Conservation (phyloP, 345 rosid genomes). For the Turritis glabra region DNA sequence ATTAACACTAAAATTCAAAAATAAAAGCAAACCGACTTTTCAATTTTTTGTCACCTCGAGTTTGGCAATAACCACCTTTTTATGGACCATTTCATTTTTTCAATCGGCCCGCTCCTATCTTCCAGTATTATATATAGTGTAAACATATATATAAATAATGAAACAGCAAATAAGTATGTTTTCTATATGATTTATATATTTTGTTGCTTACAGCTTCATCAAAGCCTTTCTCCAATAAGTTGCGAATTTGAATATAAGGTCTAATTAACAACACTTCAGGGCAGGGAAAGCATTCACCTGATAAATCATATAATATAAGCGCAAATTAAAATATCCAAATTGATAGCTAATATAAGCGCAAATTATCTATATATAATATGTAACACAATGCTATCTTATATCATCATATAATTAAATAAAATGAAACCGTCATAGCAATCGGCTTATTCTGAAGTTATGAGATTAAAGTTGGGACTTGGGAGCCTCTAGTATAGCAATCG, state of each 20-base stretch:
- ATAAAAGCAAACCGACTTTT: conserved; percentile 27
- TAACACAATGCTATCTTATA: background rate
- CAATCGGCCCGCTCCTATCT: conserved; percentile 19
- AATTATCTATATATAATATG: background rate
- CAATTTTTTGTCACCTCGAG: conserved; percentile 19
- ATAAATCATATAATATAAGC: too few species aligned
- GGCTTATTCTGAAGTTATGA: too few species aligned
- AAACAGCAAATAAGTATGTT: background rate
- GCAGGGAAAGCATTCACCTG: background rate
- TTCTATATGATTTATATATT: background rate
- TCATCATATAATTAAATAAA: too few species aligned
- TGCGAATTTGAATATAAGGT: background rate
- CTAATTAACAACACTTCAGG: background rate
- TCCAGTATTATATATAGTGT: background rate
- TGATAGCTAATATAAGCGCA: background rate
- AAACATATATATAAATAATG: background rate
- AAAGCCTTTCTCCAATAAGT: background rate
- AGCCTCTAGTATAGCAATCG: too few species aligned
- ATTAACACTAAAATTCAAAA: conserved; percentile 23
- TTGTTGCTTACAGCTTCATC: background rate
- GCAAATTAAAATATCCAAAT: too few species aligned
- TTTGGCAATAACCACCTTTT: conserved; percentile 13
- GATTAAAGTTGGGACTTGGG: too few species aligned
- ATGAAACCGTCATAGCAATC: background rate
- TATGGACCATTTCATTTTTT: conserved; percentile 19